Base-by-base conservation (phyloP, 75 land plant species). In the Selaginella moellendorffii region DNA sequence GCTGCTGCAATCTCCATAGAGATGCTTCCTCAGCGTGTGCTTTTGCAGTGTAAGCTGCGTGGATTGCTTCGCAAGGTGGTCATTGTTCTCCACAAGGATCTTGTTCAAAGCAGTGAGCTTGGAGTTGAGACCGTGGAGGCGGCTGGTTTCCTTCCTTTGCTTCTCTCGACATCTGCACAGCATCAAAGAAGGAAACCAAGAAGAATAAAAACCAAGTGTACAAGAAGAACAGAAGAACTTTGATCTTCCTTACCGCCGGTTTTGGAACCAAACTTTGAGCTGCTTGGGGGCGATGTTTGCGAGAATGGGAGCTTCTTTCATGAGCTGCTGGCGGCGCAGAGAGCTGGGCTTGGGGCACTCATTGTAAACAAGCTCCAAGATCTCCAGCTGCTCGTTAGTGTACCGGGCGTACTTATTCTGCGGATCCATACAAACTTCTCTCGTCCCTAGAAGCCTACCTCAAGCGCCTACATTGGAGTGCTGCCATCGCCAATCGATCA, bases 51-150 rank as follows among this genome's bases (percentile, higher is more conserved):
- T 83, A 54, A 91, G 65, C 30, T 88, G 95, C 8, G 97, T 82
- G 25, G 86, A 84, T 68, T 91, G 97, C 73, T 91, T 91, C 69
- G 95, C 85, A 30, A 91, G 67, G 0, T 92, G 83, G 71, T 91
- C 97, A 74, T 91, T 91, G 68, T 91, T 92, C 71, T 91, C 97
- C 97, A 91, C 82, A 62, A 91, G 78, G 54, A 91, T 73, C 76
- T 91, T 90, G 71, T 91, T 91, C 95, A 91, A 77, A 8, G 97
- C 89, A 46, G 79, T 73, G 62, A 91, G 81, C 76, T 87, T 88
- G 54, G 90, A 64, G 60, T 91, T 91, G 26, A 90, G 86, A 0
- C 84, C 76, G 71, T 82, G 83, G 28, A 91, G 82, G 21, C 95
- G 78, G 27, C 85, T 85, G 0, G 95, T 81, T 65, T 91, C 97